Conservation (phyloP, 129 eudicot species). For the Cynara cardunculus region DNA sequence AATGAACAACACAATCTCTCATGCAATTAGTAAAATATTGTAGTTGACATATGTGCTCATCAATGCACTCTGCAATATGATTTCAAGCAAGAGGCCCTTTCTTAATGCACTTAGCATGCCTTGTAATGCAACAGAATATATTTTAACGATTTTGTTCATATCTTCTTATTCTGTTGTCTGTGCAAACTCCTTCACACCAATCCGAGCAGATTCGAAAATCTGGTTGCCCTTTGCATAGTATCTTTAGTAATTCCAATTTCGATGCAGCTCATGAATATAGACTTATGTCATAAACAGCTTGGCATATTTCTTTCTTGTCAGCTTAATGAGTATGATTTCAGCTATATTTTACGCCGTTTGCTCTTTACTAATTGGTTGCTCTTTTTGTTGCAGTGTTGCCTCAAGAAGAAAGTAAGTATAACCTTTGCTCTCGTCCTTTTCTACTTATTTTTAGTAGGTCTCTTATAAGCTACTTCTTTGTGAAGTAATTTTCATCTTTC, state of each 20-base stretch:
- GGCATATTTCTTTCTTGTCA: background rate
- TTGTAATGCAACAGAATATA: background rate
- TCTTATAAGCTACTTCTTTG: background rate
- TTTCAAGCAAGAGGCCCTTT: background rate
- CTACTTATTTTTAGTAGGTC: background rate
- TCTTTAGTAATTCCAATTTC: background rate
- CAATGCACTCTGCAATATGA: background rate
- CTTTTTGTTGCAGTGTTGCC: constrained; percentile 80
- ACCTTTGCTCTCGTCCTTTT: background rate
- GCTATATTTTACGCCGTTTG: background rate
- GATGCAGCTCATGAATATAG: background rate
- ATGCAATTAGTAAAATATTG: background rate
- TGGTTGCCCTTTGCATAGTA: background rate
- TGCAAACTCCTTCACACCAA: background rate
- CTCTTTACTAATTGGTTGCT: constrained; percentile 23
- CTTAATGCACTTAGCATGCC: background rate
- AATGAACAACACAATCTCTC: background rate
- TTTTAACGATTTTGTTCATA: background rate
- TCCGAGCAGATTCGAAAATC: background rate
- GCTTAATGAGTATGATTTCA: background rate
- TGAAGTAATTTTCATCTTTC: background rate
- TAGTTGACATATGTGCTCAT: background rate
- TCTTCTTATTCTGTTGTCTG: background rate
- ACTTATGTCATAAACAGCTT: background rate
- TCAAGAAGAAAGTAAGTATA: constrained; percentile 82